These are phyloP conservation scores for Aspergillus cavernicola DNA, from an alignment of 495 filamentous ascomycete genomes.

Conservation along the genomic window DNA sequence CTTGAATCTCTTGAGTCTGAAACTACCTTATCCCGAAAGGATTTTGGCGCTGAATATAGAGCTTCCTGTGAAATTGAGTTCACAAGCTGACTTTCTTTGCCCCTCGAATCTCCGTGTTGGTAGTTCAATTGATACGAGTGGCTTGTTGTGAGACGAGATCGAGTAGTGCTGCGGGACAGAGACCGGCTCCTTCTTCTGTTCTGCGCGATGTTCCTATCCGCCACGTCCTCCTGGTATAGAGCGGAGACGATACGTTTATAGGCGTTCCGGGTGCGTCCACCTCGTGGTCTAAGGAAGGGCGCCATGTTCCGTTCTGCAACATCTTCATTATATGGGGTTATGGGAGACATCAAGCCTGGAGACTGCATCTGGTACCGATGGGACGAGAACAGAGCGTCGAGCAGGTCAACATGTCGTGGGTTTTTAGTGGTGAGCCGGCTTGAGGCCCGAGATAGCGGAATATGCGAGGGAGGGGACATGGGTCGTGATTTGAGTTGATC, in stretches of 20 bases:
- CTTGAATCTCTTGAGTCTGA: conserved; percentile 3
- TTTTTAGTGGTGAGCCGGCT: conserved; percentile 12
- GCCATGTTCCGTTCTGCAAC: conserved; percentile 47
- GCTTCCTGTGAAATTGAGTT: conserved; percentile 11
- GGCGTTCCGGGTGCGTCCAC: conserved; percentile 21
- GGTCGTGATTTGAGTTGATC: conserved; percentile 30
- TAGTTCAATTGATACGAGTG: conserved; percentile 13
- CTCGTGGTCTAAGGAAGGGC: conserved; percentile 29
- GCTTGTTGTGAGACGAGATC: conserved; percentile 21
- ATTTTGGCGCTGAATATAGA: neutral
- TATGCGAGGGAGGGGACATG: conserved; percentile 25
- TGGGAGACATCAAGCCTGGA: conserved; percentile 26
- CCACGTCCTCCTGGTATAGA: conserved; percentile 43
- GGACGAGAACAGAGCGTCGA: conserved; percentile 35
- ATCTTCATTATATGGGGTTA: conserved; percentile 44
- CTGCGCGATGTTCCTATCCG: conserved; percentile 40
- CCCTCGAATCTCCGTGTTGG: conserved; percentile 2
- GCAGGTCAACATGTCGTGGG: conserved; percentile 39
- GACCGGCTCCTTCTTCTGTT: conserved; percentile 22
- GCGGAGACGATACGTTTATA: conserved; percentile 31
- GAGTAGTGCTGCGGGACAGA: conserved; percentile 18
- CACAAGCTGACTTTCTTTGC: conserved; percentile 1
- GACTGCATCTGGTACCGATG: conserved; percentile 27
- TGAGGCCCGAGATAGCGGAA: conserved; percentile 21
- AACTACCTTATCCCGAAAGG: conserved; percentile 6